These are phyloP conservation scores for Serendipita indica DNA, from an alignment of 768 basidiomycete genomes.

Conservation along the genomic window DNA sequence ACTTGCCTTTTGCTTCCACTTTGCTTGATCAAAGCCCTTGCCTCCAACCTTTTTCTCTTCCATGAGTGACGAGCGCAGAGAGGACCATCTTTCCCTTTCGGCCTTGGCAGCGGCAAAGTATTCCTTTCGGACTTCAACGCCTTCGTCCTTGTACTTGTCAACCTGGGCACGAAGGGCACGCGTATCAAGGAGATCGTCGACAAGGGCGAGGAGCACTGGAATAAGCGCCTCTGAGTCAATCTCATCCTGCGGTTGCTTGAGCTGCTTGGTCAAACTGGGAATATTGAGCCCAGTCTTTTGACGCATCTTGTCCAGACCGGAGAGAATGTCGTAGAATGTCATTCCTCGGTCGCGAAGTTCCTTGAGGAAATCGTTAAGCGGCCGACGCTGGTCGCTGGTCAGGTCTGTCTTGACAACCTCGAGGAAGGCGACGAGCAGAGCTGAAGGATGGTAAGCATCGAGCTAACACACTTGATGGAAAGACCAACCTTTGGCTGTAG, in stretches of 20 bases:
- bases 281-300: background rate
- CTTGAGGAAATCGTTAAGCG: background rate
- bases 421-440: background rate
- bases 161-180: background rate
- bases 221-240: background rate
- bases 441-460: background rate
- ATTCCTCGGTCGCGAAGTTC: constrained; percentile 2
- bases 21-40: background rate
- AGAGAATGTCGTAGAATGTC: constrained; percentile 7
- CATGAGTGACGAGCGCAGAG: background rate
- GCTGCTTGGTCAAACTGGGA: background rate
- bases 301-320: background rate
- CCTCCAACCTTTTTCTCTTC: constrained; percentile 5
- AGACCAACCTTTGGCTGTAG: background rate
- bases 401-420: background rate
- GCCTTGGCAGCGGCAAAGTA: background rate
- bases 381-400: background rate
- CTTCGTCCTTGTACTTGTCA: background rate
- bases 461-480: too few species aligned
- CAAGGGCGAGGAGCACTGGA: background rate
- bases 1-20: constrained; percentile 7
- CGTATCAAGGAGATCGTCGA: constrained; percentile 3
- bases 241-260: background rate
- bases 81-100: background rate
- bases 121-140: background rate